Base-by-base conservation (phyloP, 2,329 filamentous ascomycete genomes). In the Monilinia fructicola region DNA sequence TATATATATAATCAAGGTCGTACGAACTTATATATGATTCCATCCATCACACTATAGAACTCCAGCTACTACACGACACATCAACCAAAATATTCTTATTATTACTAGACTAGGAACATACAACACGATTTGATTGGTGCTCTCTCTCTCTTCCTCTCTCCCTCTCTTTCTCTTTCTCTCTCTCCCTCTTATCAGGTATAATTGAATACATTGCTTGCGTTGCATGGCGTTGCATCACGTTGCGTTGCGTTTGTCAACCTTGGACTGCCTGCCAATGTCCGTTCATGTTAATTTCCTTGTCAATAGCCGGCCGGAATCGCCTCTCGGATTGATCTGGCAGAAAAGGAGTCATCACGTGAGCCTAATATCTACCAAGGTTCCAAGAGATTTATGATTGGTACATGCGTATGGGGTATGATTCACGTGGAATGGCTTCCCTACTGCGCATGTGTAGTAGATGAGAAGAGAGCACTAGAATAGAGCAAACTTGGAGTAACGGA, bases 311-410 rank as follows among this genome's bases (percentile, higher is more conserved):
- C n/a, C 54, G 23, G 40, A 42, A 44, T 60, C 28, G 56, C 44
- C 28, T 31, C 14, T 38, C 16, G n/a, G 59, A 54, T 26, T 46
- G 42, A 54, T 14, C 35, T 63, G 31, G 28, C 28, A 21, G 35
- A 31, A 63, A 53, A 54, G 60, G 60, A 63, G 60, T 54, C 48
- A 18, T 63, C 60, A 63, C 60, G 60, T 63, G 60, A 62, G 10
- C 12, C 26, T n/a, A 5, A 10, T 7, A 23, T 54, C 35, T 38
- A 18, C 31, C 46, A 40, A 38, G 46, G 35, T 38, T 23, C 31
- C 46, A 40, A 38, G 46, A 23, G 21, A 50, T 62, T 42, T 4
- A 18, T 18, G 9, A 35, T 31, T 46, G 18, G 35, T 31, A 61
- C 46, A 59, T 18, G 28, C 44, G 59, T 21, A 40, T 48, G 31